phyloP scores from a whole-genome alignment of 495 filamentous ascomycete genomes.

The Lasiosphaeria miniovina region DNA sequence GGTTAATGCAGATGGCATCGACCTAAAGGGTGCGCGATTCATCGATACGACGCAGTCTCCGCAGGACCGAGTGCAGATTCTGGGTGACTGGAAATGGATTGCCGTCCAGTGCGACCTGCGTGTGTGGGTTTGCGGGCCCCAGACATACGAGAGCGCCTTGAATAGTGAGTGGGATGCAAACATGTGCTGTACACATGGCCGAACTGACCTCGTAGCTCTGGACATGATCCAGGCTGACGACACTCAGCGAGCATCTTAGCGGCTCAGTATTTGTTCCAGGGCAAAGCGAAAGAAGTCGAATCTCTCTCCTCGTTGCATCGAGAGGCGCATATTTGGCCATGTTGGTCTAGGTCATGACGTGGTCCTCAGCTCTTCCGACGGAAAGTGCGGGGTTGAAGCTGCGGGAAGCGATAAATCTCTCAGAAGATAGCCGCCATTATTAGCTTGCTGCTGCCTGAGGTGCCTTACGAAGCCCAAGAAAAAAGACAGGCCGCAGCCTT shows the following conservation, averaged over 20 bases:
- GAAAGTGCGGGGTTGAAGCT: no score
- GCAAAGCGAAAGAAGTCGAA: neutral
- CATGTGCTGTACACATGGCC: neutral
- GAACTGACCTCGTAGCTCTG: neutral
- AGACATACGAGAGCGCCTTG: constrained; percentile 27
- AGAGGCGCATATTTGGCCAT: neutral
- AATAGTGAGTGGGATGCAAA: neutral
- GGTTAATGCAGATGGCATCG: constrained; percentile 42
- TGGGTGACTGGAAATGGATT: constrained; percentile 10
- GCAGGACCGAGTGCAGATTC: constrained; percentile 18
- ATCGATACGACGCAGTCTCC: constrained; percentile 6
- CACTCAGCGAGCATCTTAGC: neutral
- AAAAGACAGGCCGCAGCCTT: no score
- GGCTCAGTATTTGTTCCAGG: neutral
- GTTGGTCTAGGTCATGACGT: neutral
- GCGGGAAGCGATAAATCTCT: no score
- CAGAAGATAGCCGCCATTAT: no score
- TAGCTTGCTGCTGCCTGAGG: no score
- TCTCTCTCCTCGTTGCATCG: neutral
- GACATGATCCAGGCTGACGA: neutral
- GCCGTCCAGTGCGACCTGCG: constrained; percentile 15
- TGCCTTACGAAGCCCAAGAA: no score
- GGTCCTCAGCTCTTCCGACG: no score
- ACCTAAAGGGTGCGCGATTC: constrained; percentile 25
- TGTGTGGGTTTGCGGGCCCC: constrained; percentile 19